Percentiles rank a stretch among this genome's conserved stretches.
phyloP scores from a whole-genome alignment of 352 stramenopile genomes.

The Globisporangium sylvaticum region DNA sequence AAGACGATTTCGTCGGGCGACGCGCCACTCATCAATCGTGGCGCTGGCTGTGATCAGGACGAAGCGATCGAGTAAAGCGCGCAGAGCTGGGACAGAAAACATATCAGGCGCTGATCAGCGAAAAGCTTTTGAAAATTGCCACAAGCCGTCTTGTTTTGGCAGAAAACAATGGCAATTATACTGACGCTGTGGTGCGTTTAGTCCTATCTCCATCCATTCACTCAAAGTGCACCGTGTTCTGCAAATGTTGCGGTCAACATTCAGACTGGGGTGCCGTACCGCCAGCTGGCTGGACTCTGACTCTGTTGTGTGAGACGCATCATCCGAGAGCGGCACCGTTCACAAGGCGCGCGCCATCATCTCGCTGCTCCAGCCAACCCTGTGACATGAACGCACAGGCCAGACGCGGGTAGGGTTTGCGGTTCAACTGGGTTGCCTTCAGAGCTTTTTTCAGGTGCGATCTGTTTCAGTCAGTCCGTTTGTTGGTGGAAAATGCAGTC shows the following conservation, averaged over 20 bases:
- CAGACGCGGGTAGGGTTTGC: neutral
- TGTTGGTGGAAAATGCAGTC: neutral
- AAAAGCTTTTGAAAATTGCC: neutral
- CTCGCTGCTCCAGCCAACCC: neutral
- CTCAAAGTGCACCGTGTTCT: neutral
- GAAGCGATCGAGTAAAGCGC: neutral
- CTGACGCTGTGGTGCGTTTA: too few species aligned
- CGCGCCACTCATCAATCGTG: constrained; percentile 4
- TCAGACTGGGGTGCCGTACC: neutral
- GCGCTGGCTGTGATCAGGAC: neutral
- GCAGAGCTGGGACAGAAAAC: neutral
- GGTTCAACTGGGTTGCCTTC: neutral
- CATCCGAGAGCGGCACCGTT: neutral
- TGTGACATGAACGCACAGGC: neutral
- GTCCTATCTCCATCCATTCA: neutral
- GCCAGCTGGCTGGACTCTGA: neutral
- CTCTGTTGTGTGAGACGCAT: neutral
- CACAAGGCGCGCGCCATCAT: neutral
- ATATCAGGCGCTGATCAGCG: constrained; percentile 6
- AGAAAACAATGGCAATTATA: too few species aligned
- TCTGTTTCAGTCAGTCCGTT: neutral
- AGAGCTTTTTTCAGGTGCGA: neutral
- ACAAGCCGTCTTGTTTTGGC: neutral
- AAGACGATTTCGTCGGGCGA: neutral
- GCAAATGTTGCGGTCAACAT: neutral